Conservation (phyloP, 805 yeast species). For the Yarrowia sp. region DNA sequence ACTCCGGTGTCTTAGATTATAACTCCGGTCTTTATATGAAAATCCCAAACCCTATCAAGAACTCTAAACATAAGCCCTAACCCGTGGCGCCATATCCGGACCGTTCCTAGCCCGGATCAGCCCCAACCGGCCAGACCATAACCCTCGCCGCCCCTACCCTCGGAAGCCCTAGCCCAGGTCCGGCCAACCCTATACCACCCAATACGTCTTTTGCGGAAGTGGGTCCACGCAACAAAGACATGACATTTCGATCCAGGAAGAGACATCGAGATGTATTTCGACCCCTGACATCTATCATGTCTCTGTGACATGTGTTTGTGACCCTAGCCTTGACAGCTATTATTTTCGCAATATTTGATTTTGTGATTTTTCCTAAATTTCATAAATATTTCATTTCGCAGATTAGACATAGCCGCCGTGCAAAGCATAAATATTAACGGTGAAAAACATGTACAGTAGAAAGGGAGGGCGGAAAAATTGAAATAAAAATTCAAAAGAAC, state of each 20-base stretch:
- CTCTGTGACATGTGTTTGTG: too few relatives aligned
- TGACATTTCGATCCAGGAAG: too few relatives aligned
- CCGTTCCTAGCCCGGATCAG: neutral
- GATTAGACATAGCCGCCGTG: neutral
- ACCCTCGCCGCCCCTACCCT: neutral
- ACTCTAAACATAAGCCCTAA: too few relatives aligned
- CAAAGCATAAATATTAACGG: neutral
- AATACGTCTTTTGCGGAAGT: neutral
- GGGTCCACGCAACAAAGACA: too few relatives aligned
- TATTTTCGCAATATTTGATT: too few relatives aligned
- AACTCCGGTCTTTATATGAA: neutral
- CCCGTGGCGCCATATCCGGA: neutral
- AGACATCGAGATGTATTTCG: too few relatives aligned
- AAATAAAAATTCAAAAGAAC: too few relatives aligned
- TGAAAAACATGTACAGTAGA: too few relatives aligned
- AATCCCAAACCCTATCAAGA: neutral
- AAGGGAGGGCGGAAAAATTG: too few relatives aligned
- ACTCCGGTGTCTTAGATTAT: conserved; percentile 6
- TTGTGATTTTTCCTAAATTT: neutral
- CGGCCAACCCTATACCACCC: conserved; percentile 1
- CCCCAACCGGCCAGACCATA: neutral
- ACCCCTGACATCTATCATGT: too few relatives aligned
- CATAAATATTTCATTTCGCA: neutral
- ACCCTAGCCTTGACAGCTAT: too few relatives aligned
- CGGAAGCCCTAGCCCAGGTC: neutral